Evolutionary conservation across 257 asterid species (phyloP), one percentile per base, ranked within the genome.

Genomic region (Galeopsis tetrahit): DNA sequence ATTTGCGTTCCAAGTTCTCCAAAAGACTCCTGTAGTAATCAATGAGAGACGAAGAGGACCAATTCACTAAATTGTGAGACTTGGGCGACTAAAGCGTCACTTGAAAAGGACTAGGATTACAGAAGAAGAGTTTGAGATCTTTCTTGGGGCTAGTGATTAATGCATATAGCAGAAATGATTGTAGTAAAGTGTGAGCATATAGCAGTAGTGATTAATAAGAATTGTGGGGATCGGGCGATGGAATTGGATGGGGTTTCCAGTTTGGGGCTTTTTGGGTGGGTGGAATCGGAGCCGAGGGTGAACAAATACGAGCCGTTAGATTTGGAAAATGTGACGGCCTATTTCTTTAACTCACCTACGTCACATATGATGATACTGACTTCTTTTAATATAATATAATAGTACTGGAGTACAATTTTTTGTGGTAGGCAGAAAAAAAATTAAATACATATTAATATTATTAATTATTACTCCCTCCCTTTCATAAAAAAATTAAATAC

Each of bases 241-340:
- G 61, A 53, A 55, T 56, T 46, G 61, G 73, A 35, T 42, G 71
- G 66, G 71, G 36, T 52, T 72, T 51, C 21, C 52, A 36, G 21
- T 9, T 63, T 32, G 43, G 66, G 46, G 32, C n/a, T n/a, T n/a
- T 35, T 70, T 55, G 76, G 53, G 59, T 70, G 70, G 67, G 57
- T 59, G 69, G 74, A n/a, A 43, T 35, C 46, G 58, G 55, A 42
- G 64, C 33, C n/a, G 53, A 59, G 13, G 39, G 21, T 11, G 32
- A 35, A 36, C n/a, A 63, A 60, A 43, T n/a, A 4, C 1, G 17
- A n/a, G 17, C 76, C 79, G 70, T 78, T 55, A 7, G 74, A 78
- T 78, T 59, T 28, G 33, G 11, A 44, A 51, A 48, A 32, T 8
- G 55, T 74, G 82, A 78, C 77, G 82, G 32, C 78, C 4, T 0